Evolutionary conservation across 2,329 filamentous ascomycete species (phyloP).

Genomic region (Magnaporthiopsis incrustans): DNA sequence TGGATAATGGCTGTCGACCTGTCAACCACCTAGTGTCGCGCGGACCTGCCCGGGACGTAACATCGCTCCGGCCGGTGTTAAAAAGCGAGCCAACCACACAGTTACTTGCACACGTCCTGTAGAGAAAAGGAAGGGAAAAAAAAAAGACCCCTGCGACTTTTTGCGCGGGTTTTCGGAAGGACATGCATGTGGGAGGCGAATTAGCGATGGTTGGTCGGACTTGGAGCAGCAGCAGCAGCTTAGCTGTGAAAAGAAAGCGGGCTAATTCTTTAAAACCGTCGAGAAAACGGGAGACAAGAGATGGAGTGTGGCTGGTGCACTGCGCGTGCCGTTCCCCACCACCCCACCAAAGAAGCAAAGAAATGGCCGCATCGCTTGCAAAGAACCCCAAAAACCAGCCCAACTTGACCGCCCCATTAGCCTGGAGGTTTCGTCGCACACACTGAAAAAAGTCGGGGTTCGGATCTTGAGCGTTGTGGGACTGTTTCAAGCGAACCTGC

Average conservation of each 20-base stretch:
- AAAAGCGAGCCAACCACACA: too few relatives aligned
- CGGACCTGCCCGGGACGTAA: neutral
- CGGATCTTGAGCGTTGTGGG: neutral
- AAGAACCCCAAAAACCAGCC: neutral
- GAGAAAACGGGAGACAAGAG: neutral
- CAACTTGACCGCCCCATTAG: neutral
- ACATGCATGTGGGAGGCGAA: neutral
- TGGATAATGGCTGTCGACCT: neutral
- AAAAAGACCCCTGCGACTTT: neutral
- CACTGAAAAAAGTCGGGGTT: neutral
- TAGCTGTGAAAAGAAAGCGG: neutral
- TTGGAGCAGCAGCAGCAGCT: too few relatives aligned
- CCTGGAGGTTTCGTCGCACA: neutral
- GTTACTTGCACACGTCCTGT: neutral
- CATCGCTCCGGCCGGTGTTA: neutral
- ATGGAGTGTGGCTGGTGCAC: neutral
- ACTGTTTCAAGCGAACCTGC: neutral
- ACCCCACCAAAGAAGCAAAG: neutral
- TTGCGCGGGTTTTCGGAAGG: neutral
- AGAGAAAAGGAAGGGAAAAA: neutral
- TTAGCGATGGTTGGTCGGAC: neutral
- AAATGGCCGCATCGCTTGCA: too few relatives aligned
- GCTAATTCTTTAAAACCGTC: neutral
- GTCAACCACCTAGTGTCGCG: too few relatives aligned
- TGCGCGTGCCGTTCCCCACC: neutral